These are phyloP conservation scores for Trichoderma reesei DNA, from an alignment of 495 filamentous ascomycete genomes.

Conservation along the genomic window DNA sequence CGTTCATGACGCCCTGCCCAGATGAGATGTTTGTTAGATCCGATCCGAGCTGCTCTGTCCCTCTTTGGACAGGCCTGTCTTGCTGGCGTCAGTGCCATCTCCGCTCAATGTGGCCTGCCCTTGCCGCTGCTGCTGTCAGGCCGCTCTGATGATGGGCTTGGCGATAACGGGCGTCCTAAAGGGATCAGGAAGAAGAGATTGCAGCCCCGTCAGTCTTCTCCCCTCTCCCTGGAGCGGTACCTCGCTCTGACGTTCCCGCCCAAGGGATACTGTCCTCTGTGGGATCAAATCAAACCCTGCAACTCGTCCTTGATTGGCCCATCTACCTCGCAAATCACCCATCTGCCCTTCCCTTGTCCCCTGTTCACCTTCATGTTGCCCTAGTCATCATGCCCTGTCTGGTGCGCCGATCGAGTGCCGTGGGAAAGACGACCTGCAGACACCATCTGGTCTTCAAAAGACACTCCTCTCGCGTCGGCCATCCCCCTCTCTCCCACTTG, in stretches of 20 bases:
- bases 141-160: background rate
- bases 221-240: background rate
- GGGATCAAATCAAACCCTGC: background rate
- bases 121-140: background rate
- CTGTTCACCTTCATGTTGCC: background rate
- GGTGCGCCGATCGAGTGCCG: background rate
- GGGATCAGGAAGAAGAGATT: background rate
- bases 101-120: background rate
- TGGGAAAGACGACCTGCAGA: background rate
- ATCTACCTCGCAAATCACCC: background rate
- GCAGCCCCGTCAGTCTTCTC: background rate
- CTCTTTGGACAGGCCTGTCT: background rate
- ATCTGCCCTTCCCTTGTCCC: background rate
- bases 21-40: conserved; percentile 1
- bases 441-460: conserved; percentile 4
- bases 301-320: background rate
- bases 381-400: background rate
- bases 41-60: background rate
- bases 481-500: background rate
- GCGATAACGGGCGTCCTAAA: background rate
- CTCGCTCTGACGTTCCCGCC: background rate
- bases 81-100: background rate
- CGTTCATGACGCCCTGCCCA: background rate
- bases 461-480: background rate
- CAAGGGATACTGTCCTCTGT: background rate